Evolutionary conservation across 345 rosid genomes (phyloP), one percentile per base, ranked within the genome.

Genomic region (Citrus medica): DNA sequence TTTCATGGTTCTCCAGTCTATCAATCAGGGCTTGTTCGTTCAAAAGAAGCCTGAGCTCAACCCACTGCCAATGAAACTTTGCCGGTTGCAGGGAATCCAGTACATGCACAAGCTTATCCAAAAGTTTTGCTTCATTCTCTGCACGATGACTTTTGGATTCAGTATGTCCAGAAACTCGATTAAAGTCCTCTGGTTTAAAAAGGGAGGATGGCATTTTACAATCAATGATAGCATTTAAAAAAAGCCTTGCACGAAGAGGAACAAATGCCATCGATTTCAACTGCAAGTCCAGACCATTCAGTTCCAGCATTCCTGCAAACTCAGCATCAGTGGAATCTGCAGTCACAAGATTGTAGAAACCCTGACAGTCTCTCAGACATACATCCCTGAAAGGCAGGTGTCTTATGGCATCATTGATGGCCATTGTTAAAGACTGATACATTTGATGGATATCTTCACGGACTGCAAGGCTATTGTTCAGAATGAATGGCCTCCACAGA

Each of bases 1-100:
- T 85, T 70, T 94, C 98, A 69, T 85, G 92, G 75, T 78, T 85
- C 70, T 94, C 98, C 48, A 93, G 91, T 85, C 91, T 92, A 75
- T 97, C 99, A 83, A 92, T 76, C 16, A 94, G 89, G 28, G 96
- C 90, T 85, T 97, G 99, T 80, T 97, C 99, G 73, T 97, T 93
- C 85, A 97, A 87, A 80, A 97, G 99, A 77, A 97, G 87, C 87
- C 99, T 88, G 71, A 94, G 97, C 85, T 97, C 99, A 83, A 97
- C 86, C 98, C 98, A 97, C 84, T 97, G 99, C 99, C 99, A 97
- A 83, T 91, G 98, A 80, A 97, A 97, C 79, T 93, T 97, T 27
- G 98, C 98, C 81, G 99, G 98, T 79, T 94, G 99, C 76, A 97
- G 84, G 61, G 90, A 80, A 80, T 97, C 94, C 82, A 97, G 82